phyloP scores from a whole-genome alignment of 192 early-diverging fungal species.

The Gigaspora rosea region DNA sequence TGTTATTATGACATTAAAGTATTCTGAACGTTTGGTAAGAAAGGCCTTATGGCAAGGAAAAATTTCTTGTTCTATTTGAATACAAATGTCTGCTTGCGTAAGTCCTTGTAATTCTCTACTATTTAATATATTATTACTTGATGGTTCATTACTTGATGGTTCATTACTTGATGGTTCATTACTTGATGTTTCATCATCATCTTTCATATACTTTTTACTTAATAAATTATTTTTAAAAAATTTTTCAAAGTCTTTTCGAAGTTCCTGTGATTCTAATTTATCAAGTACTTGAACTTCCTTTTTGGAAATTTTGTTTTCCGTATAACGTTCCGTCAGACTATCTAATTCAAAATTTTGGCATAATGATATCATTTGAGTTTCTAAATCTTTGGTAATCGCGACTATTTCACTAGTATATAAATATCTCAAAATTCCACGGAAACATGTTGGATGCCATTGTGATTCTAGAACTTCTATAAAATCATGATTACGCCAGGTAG shows the following conservation, averaged over 20 bases:
- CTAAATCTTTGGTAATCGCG: slow-evolving; percentile 17
- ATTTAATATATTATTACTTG: neutral
- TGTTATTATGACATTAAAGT: slow-evolving; percentile 46
- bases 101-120: neutral
- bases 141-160: neutral
- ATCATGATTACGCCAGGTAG: slow-evolving; percentile 32
- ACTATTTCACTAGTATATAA: slow-evolving; percentile 47
- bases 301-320: neutral
- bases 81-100: slow-evolving; percentile 42
- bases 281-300: neutral
- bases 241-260: slow-evolving; percentile 37
- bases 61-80: slow-evolving; percentile 34
- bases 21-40: slow-evolving; percentile 42
- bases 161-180: neutral
- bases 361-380: slow-evolving; percentile 37
- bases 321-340: slow-evolving; percentile 30
- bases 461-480: slow-evolving; percentile 31
- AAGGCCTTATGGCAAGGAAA: slow-evolving; percentile 52
- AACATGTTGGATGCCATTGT: slow-evolving; percentile 39
- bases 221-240: slow-evolving; percentile 34
- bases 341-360: slow-evolving; percentile 34
- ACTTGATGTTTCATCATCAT: neutral
- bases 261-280: slow-evolving; percentile 28
- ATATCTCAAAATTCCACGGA: slow-evolving; percentile 43
- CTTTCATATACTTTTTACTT: neutral